Conservation (phyloP, 306 rosid genomes). For the Cucurbita argyrosperma region DNA sequence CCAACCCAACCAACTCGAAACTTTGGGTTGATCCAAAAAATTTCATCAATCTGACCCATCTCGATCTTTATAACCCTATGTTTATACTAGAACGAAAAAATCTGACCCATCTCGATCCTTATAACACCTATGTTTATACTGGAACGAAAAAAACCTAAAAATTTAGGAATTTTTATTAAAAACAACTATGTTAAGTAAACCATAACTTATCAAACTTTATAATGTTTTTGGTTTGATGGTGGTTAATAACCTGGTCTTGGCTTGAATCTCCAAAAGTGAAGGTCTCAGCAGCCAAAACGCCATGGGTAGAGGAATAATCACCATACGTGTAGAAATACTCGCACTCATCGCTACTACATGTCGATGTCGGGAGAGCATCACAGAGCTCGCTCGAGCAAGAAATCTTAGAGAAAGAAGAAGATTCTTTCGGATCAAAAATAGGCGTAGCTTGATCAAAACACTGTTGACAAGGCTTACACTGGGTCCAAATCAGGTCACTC, state of each 20-base stretch:
- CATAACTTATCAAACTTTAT: too few relatives aligned
- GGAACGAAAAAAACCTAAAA: too few relatives aligned
- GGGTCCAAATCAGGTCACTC: conserved; percentile 86
- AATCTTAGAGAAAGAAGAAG: conserved; percentile 42
- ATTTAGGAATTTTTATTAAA: too few relatives aligned
- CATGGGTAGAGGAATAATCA: conserved; percentile 59
- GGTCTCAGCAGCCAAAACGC: conserved; percentile 53
- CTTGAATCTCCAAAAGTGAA: conserved; percentile 40
- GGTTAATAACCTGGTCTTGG: neutral
- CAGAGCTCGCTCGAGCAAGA: conserved; percentile 41
- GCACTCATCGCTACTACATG: conserved; percentile 43
- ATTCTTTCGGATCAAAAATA: conserved; percentile 48
- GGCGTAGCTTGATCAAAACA: conserved; percentile 63
- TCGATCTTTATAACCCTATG: too few relatives aligned
- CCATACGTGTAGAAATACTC: conserved; percentile 59
- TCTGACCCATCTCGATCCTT: too few relatives aligned
- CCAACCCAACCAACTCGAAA: too few relatives aligned
- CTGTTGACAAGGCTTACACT: conserved; percentile 55
- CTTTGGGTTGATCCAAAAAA: too few relatives aligned
- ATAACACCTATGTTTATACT: too few relatives aligned
- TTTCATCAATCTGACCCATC: too few relatives aligned
- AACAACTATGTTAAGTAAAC: too few relatives aligned
- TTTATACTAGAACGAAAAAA: too few relatives aligned
- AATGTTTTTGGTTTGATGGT: too few relatives aligned
- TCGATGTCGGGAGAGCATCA: conserved; percentile 33